These are phyloP conservation scores for Globisporangium ultimum DNA, from an alignment of 352 stramenopile species.

Conservation along the genomic window DNA sequence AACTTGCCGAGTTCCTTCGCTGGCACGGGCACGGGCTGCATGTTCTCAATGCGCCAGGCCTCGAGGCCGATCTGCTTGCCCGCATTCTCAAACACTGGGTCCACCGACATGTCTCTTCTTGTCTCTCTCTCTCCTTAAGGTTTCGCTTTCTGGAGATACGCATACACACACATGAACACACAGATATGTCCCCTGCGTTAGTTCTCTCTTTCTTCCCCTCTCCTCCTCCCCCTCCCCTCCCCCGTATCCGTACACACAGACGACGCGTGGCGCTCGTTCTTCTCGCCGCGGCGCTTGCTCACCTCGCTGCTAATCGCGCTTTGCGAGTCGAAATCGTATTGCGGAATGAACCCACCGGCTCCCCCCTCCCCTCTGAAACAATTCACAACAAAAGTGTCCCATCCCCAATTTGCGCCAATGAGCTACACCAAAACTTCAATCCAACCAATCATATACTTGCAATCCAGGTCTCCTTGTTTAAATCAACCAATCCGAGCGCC, in stretches of 20 bases:
- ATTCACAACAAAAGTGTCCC: slow-evolving; percentile 4
- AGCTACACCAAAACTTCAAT: neutral
- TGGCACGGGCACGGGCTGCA: slow-evolving; percentile 60
- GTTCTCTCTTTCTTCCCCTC: neutral
- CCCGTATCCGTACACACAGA: neutral
- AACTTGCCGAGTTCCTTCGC: slow-evolving; percentile 81
- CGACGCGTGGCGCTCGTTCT: neutral
- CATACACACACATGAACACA: neutral
- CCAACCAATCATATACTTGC: slow-evolving; percentile 4
- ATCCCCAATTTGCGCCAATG: neutral
- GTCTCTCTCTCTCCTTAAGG: slow-evolving; percentile 1
- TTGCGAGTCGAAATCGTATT: neutral
- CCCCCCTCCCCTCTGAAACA: neutral
- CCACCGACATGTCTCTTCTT: slow-evolving; percentile 41
- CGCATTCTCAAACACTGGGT: slow-evolving; percentile 52
- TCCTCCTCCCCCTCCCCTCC: too few relatives aligned
- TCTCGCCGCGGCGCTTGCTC: slow-evolving; percentile 1
- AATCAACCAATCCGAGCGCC: too few relatives aligned
- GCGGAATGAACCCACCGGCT: slow-evolving; percentile 8
- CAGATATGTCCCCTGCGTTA: slow-evolving; percentile 1
- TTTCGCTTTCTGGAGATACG: slow-evolving; percentile 1
- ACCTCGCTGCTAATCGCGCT: neutral
- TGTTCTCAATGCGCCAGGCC: slow-evolving; percentile 83
- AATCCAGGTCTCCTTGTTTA: too few relatives aligned
- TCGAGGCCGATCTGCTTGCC: slow-evolving; percentile 68